Conservation (phyloP, 1,284 basidiomycete species). For the Ustilago cynodontis region DNA sequence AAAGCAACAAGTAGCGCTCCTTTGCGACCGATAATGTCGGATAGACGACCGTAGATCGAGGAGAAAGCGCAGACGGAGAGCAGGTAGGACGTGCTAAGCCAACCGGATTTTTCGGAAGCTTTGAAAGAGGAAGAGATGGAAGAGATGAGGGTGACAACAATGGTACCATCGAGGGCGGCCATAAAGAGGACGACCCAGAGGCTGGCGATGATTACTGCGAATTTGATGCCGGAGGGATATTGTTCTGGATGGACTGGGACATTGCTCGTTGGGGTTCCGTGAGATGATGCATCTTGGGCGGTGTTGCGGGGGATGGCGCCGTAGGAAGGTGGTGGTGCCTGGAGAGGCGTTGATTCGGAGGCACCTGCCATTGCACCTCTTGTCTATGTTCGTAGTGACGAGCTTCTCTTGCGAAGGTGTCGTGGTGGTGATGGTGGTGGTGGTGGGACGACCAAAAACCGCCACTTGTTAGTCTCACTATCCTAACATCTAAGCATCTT, state of each 20-base stretch:
- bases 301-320: slow-evolving; percentile 12
- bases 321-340: slow-evolving; percentile 10
- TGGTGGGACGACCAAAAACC: not conserved
- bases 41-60: slow-evolving; percentile 65
- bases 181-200: slow-evolving; percentile 67
- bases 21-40: slow-evolving; percentile 67
- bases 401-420: not conserved
- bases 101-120: slow-evolving; percentile 63
- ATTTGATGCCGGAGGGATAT: slow-evolving; percentile 39
- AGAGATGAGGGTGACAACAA: slow-evolving; percentile 64
- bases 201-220: slow-evolving; percentile 61
- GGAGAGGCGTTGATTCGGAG: slow-evolving; percentile 28
- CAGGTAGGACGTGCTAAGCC: slow-evolving; percentile 67
- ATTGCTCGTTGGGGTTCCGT: too few relatives aligned
- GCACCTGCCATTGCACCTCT: slow-evolving; percentile 19
- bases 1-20: slow-evolving; percentile 65
- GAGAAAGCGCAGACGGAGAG: slow-evolving; percentile 67
- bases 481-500: too few relatives aligned
- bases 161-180: slow-evolving; percentile 65
- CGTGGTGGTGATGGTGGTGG: not conserved
- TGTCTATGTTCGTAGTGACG: not conserved
- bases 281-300: not conserved
- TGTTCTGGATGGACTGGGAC: too few relatives aligned
- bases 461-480: not conserved
- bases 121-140: slow-evolving; percentile 67